A percentile compares a stretch with the other conserved stretches of the same genome.
These are phyloP conservation scores for Leccinellum rugosiceps DNA, from an alignment of 768 basidiomycete genomes.

Conservation along the genomic window DNA sequence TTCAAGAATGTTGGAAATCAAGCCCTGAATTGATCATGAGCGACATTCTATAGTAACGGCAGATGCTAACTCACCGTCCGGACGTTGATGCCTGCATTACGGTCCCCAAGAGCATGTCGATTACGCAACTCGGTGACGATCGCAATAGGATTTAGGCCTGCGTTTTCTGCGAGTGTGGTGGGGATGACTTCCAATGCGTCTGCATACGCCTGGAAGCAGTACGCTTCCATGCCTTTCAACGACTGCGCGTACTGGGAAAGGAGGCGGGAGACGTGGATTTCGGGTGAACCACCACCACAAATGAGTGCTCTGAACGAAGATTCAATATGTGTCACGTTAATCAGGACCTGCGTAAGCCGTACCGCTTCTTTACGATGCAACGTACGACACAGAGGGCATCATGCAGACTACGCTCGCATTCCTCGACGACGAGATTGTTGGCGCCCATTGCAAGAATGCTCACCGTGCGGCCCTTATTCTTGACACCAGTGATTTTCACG, in stretches of 20 bases:
- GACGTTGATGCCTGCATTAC: constrained; percentile 96
- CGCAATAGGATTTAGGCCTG: constrained; percentile 94
- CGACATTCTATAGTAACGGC: not conserved
- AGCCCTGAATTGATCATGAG: constrained; percentile 52
- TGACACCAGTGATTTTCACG: constrained; percentile 91
- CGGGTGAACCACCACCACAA: constrained; percentile 95
- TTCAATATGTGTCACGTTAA: not conserved
- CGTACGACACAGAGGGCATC: constrained; percentile 99
- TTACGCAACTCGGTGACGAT: constrained; percentile 98
- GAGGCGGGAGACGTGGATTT: constrained; percentile 93
- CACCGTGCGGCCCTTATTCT: constrained; percentile 91
- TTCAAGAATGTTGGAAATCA: constrained; percentile 96
- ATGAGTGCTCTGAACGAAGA: constrained; percentile 69
- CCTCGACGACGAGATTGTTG: constrained; percentile 92
- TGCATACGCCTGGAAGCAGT: constrained; percentile 98
- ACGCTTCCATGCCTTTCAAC: constrained; percentile 96
- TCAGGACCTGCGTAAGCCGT: constrained; percentile 19
- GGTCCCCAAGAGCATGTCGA: constrained; percentile 92
- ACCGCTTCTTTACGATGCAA: constrained; percentile 98
- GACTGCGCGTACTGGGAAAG: constrained; percentile 90
- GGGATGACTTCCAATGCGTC: constrained; percentile 98
- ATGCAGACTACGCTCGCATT: constrained; percentile 95
- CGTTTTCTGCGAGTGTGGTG: constrained; percentile 96
- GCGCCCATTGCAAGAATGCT: constrained; percentile 93
- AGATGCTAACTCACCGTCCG: constrained; percentile 65